A percentile compares a stretch with the other conserved stretches of the same genome.
Conservation (phyloP, 2,329 filamentous ascomycete species). For the Chaetothyriales sp. region DNA sequence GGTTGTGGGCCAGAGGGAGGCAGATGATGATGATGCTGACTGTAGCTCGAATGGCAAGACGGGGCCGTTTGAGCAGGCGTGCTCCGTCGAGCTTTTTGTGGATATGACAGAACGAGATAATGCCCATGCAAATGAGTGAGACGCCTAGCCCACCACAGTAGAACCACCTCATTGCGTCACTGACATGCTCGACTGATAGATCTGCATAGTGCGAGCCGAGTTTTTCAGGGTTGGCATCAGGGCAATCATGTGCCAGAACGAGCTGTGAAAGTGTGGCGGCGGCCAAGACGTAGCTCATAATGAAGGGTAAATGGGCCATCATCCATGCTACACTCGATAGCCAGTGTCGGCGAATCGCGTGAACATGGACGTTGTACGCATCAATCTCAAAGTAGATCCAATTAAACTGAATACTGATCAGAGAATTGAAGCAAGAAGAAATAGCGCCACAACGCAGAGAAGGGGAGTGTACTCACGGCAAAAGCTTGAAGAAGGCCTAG, state of each 20-base stretch:
- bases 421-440: constrained; percentile 34
- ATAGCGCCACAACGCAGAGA: too few relatives aligned
- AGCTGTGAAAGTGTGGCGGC: constrained; percentile 42
- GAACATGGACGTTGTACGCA: constrained; percentile 40
- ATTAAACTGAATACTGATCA: constrained; percentile 36
- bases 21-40: constrained; percentile 41
- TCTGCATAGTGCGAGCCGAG: constrained; percentile 39
- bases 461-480: background rate
- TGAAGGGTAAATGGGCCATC: constrained; percentile 46
- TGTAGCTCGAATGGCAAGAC: constrained; percentile 38
- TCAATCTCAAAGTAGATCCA: constrained; percentile 55
- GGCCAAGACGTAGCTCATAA: constrained; percentile 50
- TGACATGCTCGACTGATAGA: constrained; percentile 39
- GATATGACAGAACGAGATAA: constrained; percentile 43
- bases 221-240: constrained; percentile 34
- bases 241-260: constrained; percentile 44
- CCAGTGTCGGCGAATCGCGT: constrained; percentile 45
- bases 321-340: constrained; percentile 40
- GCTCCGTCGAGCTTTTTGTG: constrained; percentile 40
- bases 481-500: constrained; percentile 32
- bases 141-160: constrained; percentile 50
- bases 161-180: constrained; percentile 44
- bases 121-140: constrained; percentile 40
- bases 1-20: constrained; percentile 36
- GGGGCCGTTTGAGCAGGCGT: constrained; percentile 38